Conservation (phyloP, 345 rosid species). For the Eutrema heterophyllum region DNA sequence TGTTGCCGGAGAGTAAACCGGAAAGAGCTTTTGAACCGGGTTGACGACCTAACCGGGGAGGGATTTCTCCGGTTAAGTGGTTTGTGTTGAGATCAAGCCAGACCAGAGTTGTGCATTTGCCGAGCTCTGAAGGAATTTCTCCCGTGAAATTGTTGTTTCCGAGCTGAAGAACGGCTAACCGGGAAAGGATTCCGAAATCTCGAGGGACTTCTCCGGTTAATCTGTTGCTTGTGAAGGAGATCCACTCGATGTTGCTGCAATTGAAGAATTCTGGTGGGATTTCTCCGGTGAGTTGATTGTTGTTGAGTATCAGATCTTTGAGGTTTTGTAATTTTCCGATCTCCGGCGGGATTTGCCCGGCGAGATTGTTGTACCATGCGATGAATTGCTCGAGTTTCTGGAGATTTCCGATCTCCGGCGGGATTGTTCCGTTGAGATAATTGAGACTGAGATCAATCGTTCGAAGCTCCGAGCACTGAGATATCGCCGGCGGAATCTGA, state of each 20-base stretch:
- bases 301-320: constrained; percentile 80
- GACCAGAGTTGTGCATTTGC: constrained; percentile 77
- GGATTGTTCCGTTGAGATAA: constrained; percentile 79
- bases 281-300: constrained; percentile 72
- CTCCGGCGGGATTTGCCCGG: constrained; percentile 75
- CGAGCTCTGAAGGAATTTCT: constrained; percentile 80
- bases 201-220: constrained; percentile 61
- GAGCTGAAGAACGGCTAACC: constrained; percentile 88
- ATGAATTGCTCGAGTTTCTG: constrained; percentile 82
- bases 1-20: constrained; percentile 77
- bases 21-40: constrained; percentile 74
- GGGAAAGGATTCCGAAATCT: constrained; percentile 59
- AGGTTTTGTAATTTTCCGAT: constrained; percentile 67
- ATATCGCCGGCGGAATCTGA: constrained; percentile 62
- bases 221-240: constrained; percentile 80
- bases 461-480: constrained; percentile 73
- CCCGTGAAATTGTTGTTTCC: constrained; percentile 89
- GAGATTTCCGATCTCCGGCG: constrained; percentile 69
- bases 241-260: constrained; percentile 89
- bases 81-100: constrained; percentile 93
- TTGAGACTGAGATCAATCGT: constrained; percentile 81
- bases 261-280: constrained; percentile 73
- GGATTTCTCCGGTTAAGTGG: constrained; percentile 86
- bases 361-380: constrained; percentile 84
- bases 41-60: constrained; percentile 81